phyloP scores from a whole-genome alignment of 768 basidiomycete genomes.

The Phylloporus scabripes region DNA sequence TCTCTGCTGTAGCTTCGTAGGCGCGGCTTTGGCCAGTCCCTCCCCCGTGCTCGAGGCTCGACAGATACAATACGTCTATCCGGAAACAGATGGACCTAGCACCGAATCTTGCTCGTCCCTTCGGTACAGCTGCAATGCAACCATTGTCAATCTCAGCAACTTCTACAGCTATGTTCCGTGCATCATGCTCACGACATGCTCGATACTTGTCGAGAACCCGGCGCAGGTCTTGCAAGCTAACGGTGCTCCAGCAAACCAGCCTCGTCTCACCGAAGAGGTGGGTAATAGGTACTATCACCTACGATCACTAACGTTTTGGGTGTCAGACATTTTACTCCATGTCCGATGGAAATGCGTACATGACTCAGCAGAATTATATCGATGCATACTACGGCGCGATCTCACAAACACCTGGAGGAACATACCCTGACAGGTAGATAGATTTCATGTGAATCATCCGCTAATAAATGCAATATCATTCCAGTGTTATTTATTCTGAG shows the following conservation, averaged over 20 bases:
- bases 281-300: neutral
- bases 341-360: neutral
- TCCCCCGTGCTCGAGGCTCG: conserved; percentile 7
- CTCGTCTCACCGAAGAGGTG: neutral
- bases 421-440: neutral
- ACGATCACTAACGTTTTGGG: neutral
- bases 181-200: neutral
- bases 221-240: neutral
- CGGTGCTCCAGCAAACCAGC: neutral
- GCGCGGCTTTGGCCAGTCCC: conserved; percentile 2
- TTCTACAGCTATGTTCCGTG: neutral
- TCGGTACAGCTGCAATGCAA: neutral
- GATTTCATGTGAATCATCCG: neutral
- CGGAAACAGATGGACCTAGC: conserved; percentile 1
- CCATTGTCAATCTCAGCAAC: neutral
- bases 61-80: conserved; percentile 6
- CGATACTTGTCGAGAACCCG: neutral
- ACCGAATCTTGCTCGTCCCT: conserved; percentile 12
- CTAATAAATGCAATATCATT: neutral
- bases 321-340: neutral
- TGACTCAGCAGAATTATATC: neutral
- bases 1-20: conserved; percentile 1
- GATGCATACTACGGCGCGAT: neutral
- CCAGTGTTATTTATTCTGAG: neutral
- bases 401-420: neutral